Percentiles rank a stretch among this genome's conserved stretches.
These are phyloP conservation scores for Rhytidhysteron rufulum DNA, from an alignment of 2,329 filamentous ascomycete genomes.

Conservation along the genomic window DNA sequence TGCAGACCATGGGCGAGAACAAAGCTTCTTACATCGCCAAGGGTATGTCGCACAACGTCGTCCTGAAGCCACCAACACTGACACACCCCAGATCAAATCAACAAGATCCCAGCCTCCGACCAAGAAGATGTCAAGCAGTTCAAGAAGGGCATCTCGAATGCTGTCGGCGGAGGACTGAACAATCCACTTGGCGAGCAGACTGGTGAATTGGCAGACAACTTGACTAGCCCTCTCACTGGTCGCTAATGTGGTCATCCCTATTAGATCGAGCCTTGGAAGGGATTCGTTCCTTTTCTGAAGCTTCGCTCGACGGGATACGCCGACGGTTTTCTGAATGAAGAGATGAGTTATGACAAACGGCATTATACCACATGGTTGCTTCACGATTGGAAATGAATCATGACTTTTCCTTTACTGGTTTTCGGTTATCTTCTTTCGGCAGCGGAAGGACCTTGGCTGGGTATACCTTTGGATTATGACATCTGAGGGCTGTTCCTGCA, in stretches of 20 bases:
- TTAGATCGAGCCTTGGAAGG: conserved; percentile 23
- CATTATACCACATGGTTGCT: no score
- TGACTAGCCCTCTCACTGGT: conserved; percentile 35
- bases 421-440: no score
- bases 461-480: no score
- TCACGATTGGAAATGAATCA: no score
- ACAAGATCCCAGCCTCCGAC: conserved; percentile 36
- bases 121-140: conserved; percentile 34
- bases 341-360: no score
- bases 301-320: conserved; percentile 10
- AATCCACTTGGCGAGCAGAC: conserved; percentile 35
- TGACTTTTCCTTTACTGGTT: no score
- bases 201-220: conserved; percentile 33
- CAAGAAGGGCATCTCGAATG: conserved; percentile 33
- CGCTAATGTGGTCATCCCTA: conserved; percentile 24
- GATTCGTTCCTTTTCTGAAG: conserved; percentile 15
- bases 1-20: conserved; percentile 52
- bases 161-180: conserved; percentile 28
- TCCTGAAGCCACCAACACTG: conserved; percentile 4
- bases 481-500: no score
- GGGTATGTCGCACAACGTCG: conserved; percentile 24
- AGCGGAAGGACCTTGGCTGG: no score
- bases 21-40: conserved; percentile 42
- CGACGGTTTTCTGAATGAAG: conserved; percentile 12
- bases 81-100: conserved; percentile 30